Evolutionary conservation across 805 yeast genomes (phyloP).

Genomic region (Suhomyces vadensis): DNA sequence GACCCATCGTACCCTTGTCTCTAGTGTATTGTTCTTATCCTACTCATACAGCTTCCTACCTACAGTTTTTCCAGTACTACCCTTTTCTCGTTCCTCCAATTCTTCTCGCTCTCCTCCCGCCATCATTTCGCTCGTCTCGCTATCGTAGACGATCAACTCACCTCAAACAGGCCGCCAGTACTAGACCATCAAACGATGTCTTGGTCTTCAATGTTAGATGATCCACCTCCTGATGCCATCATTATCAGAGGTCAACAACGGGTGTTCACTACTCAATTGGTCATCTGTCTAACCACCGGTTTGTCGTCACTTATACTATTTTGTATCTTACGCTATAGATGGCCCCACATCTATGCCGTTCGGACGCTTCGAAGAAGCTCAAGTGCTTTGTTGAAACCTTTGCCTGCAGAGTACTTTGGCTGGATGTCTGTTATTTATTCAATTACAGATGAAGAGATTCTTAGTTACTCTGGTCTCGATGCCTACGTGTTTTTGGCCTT

Average conservation of each 20-base stretch:
- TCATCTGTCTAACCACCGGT: constrained; percentile 51
- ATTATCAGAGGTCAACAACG: constrained; percentile 51
- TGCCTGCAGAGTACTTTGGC: constrained; percentile 39
- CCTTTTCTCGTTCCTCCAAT: too few species aligned
- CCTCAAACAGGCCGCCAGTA: too few species aligned
- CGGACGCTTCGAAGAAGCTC: constrained; percentile 49
- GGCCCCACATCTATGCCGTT: constrained; percentile 60
- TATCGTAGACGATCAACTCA: too few species aligned
- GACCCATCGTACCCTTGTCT: too few species aligned
- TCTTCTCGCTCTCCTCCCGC: background rate
- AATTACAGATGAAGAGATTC: constrained; percentile 27
- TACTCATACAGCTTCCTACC: too few species aligned
- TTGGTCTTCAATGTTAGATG: constrained; percentile 3
- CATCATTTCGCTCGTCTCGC: background rate
- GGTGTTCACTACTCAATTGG: constrained; percentile 57
- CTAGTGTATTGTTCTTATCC: too few species aligned
- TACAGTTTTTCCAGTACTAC: too few species aligned
- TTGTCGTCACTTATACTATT: constrained; percentile 46
- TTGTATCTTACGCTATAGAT: constrained; percentile 51
- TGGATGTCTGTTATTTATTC: constrained; percentile 28
- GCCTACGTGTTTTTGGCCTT: constrained; percentile 40
- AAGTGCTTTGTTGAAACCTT: constrained; percentile 33
- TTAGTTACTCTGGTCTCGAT: constrained; percentile 26
- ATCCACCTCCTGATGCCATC: constrained; percentile 26
- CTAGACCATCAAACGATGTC: too few species aligned